A percentile compares a stretch with the other conserved stretches of the same genome.
Evolutionary conservation across 306 rosid species (phyloP).

Genomic region (Echinosophora koreensis): DNA sequence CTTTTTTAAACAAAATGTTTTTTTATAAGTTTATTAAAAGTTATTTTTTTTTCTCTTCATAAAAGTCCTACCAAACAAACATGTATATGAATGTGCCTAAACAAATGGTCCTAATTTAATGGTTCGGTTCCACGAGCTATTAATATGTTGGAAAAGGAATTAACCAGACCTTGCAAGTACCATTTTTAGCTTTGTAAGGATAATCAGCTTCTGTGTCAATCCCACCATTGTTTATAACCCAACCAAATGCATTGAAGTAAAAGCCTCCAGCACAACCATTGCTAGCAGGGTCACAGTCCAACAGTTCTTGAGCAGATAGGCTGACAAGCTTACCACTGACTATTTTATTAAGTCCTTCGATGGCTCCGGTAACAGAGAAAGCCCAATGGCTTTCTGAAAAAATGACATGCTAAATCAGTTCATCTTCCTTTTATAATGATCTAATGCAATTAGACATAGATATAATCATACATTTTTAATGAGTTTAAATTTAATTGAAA

Average conservation of each 20-base stretch:
- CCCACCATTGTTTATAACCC: conserved; percentile 71
- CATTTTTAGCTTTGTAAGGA: conserved; percentile 59
- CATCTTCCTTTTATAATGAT: no score
- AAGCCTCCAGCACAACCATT: conserved; percentile 70
- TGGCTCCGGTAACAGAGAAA: conserved; percentile 67
- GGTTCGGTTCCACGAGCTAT: conserved; percentile 1
- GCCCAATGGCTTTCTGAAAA: conserved; percentile 77
- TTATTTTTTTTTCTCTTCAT: no score
- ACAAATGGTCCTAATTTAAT: background rate
- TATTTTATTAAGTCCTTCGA: conserved; percentile 77
- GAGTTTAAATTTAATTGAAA: no score
- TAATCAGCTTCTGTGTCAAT: conserved; percentile 68
- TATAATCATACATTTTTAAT: no score
- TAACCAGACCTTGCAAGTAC: conserved; percentile 54
- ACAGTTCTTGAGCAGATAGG: conserved; percentile 71
- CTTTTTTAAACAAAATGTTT: no score
- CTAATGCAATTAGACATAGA: no score
- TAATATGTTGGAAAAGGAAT: background rate
- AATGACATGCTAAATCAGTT: background rate
- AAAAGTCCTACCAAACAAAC: no score
- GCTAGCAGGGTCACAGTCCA: conserved; percentile 73
- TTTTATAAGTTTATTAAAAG: no score
- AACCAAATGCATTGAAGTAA: conserved; percentile 77
- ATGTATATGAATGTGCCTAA: no score
- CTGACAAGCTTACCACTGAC: conserved; percentile 61